Percentiles rank a stretch among this genome's conserved stretches.
Conservation (phyloP, 805 yeast genomes). For the Candida piceae region DNA sequence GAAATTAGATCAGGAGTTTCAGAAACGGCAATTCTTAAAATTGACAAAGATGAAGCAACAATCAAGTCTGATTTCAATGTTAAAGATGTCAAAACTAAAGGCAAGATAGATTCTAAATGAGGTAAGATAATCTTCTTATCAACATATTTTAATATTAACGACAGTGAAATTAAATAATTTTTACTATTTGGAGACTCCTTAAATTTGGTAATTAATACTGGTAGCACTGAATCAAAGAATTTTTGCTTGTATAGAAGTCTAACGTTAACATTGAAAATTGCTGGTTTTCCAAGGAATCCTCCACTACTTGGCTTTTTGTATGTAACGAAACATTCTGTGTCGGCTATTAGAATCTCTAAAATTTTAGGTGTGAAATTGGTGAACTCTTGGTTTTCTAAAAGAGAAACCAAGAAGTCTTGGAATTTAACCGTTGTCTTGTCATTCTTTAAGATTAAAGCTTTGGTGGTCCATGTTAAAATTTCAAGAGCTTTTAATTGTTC, state of each 20-base stretch:
- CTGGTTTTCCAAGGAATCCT: slow-evolving; percentile 15
- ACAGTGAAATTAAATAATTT: slow-evolving; percentile 58
- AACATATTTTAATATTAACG: slow-evolving; percentile 61
- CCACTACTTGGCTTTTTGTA: slow-evolving; percentile 31
- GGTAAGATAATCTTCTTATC: slow-evolving; percentile 59
- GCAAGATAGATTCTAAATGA: slow-evolving; percentile 59
- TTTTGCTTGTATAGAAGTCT: slow-evolving; percentile 76
- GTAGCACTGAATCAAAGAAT: slow-evolving; percentile 58
- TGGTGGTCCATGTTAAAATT: slow-evolving; percentile 61
- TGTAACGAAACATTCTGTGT: slow-evolving; percentile 53
- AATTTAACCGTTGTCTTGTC: slow-evolving; percentile 35
- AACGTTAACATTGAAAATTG: slow-evolving; percentile 50
- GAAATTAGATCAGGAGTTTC: slow-evolving; percentile 51
- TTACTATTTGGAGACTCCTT: slow-evolving; percentile 34
- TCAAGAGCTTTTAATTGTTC: slow-evolving; percentile 39
- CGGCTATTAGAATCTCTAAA: slow-evolving; percentile 63
- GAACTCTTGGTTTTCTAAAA: slow-evolving; percentile 29
- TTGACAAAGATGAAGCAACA: slow-evolving; percentile 21
- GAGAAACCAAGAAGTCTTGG: slow-evolving; percentile 31
- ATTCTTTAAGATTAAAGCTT: slow-evolving; percentile 60
- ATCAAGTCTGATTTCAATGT: slow-evolving; percentile 15
- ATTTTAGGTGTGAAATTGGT: slow-evolving; percentile 46
- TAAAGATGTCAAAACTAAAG: slow-evolving; percentile 65
- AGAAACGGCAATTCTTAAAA: slow-evolving; percentile 34
- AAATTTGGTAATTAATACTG: slow-evolving; percentile 47